phyloP scores from a whole-genome alignment of 2,329 filamentous ascomycete species.

The Tolypocladium ophioglossoides region DNA sequence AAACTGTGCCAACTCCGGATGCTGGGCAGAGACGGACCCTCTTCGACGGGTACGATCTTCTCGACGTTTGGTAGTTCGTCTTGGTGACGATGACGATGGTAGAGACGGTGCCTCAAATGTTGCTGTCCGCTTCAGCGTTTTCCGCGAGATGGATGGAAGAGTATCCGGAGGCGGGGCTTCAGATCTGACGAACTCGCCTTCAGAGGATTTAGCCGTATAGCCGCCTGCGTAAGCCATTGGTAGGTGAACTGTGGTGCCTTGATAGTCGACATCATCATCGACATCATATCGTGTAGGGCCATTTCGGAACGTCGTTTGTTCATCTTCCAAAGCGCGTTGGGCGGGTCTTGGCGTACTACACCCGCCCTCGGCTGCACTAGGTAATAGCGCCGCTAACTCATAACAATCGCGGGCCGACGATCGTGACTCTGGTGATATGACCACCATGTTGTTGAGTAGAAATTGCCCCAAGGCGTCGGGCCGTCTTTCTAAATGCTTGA shows the following conservation, averaged over 20 bases:
- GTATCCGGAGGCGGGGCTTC: background rate
- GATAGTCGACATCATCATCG: too few relatives aligned
- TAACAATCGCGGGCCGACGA: background rate
- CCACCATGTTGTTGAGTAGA: background rate
- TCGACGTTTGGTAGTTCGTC: background rate
- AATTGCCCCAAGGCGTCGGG: background rate
- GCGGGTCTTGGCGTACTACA: background rate
- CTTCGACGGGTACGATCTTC: background rate
- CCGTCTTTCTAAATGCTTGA: background rate
- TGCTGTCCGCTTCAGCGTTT: background rate
- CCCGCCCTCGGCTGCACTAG: background rate
- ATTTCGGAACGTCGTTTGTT: background rate
- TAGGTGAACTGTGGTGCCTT: background rate
- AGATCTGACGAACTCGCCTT: background rate
- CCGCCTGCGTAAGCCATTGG: background rate
- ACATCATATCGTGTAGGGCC: background rate
- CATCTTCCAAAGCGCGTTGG: background rate
- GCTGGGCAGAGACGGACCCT: background rate
- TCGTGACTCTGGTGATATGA: slow-evolving; percentile 1
- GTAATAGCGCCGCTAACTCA: background rate
- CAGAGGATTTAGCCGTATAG: background rate
- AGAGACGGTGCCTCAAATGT: background rate
- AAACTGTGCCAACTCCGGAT: background rate
- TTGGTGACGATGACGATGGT: background rate
- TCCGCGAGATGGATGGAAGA: background rate